Percentiles rank a stretch among this genome's conserved stretches.
Conservation (phyloP, 75 land plant genomes). For the Pinus taeda region DNA sequence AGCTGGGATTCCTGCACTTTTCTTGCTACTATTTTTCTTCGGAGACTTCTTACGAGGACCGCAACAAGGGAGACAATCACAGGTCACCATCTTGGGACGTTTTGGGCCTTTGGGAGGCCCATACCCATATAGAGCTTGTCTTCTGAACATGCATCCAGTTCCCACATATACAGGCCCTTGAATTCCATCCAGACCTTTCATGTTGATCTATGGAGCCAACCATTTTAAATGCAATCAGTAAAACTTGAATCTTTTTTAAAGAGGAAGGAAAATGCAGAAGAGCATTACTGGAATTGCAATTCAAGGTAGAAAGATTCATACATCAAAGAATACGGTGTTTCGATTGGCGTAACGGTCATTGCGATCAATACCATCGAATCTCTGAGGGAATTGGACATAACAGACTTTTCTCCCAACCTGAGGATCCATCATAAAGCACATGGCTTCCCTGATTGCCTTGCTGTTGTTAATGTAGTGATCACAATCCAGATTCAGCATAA, state of each 20-base stretch:
- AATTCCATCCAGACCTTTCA: conserved; percentile 85
- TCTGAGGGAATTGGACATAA: conserved; percentile 84
- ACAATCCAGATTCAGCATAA: conserved; percentile 87
- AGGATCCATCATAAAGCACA: conserved; percentile 93
- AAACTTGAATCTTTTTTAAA: background rate
- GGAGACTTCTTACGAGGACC: conserved; percentile 53
- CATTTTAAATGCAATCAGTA: background rate
- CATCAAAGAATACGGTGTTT: conserved; percentile 93
- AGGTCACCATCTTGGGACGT: conserved; percentile 70
- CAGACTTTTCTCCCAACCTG: conserved; percentile 72
- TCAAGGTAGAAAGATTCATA: conserved; percentile 19
- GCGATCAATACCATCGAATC: conserved; percentile 84
- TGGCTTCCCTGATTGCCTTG: conserved; percentile 73
- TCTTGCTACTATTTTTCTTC: conserved; percentile 7
- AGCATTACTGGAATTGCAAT: background rate
- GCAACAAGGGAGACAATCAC: conserved; percentile 82
- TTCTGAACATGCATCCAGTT: conserved; percentile 80
- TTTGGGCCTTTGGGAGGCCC: conserved; percentile 67
- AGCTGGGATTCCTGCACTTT: conserved; percentile 1
- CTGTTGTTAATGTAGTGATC: conserved; percentile 89
- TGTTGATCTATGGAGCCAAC: conserved; percentile 55
- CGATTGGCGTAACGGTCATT: conserved; percentile 85
- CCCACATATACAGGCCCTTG: conserved; percentile 94
- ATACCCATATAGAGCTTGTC: conserved; percentile 82
- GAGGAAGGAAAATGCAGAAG: background rate